Conservation (phyloP, 495 filamentous ascomycete genomes). For the Hapsidospora chrysogenum region DNA sequence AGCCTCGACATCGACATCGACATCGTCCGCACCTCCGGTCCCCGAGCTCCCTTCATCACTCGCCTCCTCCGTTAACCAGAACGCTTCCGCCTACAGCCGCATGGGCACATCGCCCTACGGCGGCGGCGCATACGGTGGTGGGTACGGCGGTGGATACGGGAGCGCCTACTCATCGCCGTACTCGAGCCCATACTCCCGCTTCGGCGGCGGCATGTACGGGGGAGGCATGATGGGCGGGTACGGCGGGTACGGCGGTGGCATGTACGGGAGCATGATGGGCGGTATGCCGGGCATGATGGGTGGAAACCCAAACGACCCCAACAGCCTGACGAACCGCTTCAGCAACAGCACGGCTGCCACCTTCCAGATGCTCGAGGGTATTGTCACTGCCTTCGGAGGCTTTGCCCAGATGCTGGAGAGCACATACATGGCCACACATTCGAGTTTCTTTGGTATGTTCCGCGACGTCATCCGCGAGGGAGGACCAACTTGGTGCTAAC, state of each 20-base stretch:
- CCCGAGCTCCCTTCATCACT: conserved; percentile 65
- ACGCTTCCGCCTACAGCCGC: conserved; percentile 61
- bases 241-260: conserved; percentile 41
- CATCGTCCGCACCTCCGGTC: conserved; percentile 47
- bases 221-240: conserved; percentile 33
- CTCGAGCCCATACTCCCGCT: conserved; percentile 21
- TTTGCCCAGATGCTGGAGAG: conserved; percentile 99
- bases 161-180: conserved; percentile 21
- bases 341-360: conserved; percentile 88
- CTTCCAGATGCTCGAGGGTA: conserved; percentile 96
- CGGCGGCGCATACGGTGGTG: conserved; percentile 13
- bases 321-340: conserved; percentile 81
- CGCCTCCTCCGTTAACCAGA: conserved; percentile 62
- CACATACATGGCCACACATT: conserved; percentile 99
- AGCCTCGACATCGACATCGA: conserved; percentile 20
- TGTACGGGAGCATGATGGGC: conserved; percentile 37
- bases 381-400: conserved; percentile 94
- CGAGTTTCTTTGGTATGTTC: conserved; percentile 89
- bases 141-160: no score
- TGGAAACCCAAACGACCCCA: conserved; percentile 74
- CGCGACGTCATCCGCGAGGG: no score
- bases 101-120: conserved; percentile 37
- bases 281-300: conserved; percentile 47
- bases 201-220: conserved; percentile 24
- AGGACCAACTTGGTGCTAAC: no score